A percentile compares a stretch with the other conserved stretches of the same genome.
Evolutionary conservation across 768 basidiomycete species (phyloP).

Genomic region (Termitomyces eurrhizus): DNA sequence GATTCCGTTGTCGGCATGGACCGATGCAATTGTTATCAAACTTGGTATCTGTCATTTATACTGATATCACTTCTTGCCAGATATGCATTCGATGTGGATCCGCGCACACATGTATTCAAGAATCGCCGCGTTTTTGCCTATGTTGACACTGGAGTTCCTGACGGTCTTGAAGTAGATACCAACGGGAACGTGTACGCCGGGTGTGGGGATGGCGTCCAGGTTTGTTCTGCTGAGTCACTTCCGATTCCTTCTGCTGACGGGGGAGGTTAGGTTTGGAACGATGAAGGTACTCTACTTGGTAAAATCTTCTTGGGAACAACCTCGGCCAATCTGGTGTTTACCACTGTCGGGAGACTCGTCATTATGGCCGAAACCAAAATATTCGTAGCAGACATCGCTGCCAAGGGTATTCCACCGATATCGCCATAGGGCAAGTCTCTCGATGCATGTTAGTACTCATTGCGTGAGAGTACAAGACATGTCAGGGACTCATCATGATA

Average conservation of each 20-base stretch:
- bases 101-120: conserved; percentile 44
- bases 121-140: conserved; percentile 70
- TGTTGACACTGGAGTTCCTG: conserved; percentile 59
- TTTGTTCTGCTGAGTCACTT: conserved; percentile 19
- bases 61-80: conserved; percentile 26
- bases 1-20: neutral
- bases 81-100: conserved; percentile 67
- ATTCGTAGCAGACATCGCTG: conserved; percentile 42
- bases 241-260: neutral
- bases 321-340: conserved; percentile 45
- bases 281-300: conserved; percentile 53
- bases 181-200: conserved; percentile 66
- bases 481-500: neutral
- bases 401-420: conserved; percentile 22
- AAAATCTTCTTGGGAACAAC: conserved; percentile 54
- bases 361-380: conserved; percentile 47
- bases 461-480: neutral
- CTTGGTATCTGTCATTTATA: neutral
- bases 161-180: conserved; percentile 63
- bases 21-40: neutral
- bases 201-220: conserved; percentile 68
- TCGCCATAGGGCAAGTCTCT: neutral
- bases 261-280: conserved; percentile 46
- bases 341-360: conserved; percentile 36
- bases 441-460: neutral